Conservation (phyloP, 768 basidiomycete species). For the Calocybe indica region DNA sequence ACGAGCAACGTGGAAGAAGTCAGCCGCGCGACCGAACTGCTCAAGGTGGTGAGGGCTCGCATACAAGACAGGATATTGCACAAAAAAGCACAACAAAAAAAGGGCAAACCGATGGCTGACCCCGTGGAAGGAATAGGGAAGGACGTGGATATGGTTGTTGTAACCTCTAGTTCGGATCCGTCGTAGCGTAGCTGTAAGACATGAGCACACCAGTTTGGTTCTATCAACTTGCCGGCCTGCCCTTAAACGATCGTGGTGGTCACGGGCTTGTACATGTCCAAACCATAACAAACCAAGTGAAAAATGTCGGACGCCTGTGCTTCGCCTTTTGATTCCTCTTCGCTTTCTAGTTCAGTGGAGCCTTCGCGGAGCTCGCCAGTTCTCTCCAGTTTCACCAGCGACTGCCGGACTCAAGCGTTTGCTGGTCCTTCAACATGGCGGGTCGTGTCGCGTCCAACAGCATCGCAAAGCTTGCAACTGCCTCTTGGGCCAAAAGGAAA, state of each 20-base stretch:
- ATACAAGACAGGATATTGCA: constrained; percentile 20
- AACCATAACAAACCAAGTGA: constrained; percentile 33
- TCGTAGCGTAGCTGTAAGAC: neutral
- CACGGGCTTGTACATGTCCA: constrained; percentile 32
- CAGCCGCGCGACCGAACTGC: constrained; percentile 61
- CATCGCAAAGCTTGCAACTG: constrained; percentile 3
- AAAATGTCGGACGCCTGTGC: constrained; percentile 36
- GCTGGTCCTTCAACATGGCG: constrained; percentile 25
- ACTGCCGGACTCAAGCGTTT: constrained; percentile 16
- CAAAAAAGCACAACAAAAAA: constrained; percentile 11
- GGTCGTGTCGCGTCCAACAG: constrained; percentile 10
- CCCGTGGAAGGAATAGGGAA: neutral
- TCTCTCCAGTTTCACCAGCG: constrained; percentile 15
- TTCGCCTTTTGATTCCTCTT: constrained; percentile 25
- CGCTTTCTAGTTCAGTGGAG: constrained; percentile 15
- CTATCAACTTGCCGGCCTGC: constrained; percentile 30
- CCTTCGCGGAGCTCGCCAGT: constrained; percentile 10
- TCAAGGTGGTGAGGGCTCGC: constrained; percentile 48
- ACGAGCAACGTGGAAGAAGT: constrained; percentile 81
- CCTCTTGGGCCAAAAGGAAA: constrained; percentile 13
- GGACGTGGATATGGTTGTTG: constrained; percentile 2
- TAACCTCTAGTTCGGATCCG: neutral
- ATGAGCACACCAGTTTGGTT: neutral
- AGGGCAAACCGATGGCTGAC: constrained; percentile 2
- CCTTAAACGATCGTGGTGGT: constrained; percentile 16